Base-by-base conservation (phyloP, 768 basidiomycete species). In the Suillus plorans region DNA sequence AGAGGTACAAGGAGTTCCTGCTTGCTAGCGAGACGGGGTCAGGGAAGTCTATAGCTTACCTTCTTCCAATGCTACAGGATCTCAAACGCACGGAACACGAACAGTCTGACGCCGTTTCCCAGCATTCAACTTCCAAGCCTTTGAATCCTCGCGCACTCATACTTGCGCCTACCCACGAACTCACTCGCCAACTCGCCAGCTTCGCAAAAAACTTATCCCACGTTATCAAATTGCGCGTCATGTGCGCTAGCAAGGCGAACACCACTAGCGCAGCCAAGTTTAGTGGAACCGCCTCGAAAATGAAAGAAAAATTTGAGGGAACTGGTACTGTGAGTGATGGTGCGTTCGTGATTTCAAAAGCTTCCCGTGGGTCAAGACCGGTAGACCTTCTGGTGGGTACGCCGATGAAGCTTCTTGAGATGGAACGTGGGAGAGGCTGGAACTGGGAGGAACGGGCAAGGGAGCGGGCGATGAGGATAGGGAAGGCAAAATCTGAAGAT, bases 21-120 rank as follows among this genome's bases (percentile, higher is more conserved):
- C 82, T 97, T 1, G 95, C 93, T 0, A 89, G 91, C 0, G 94
- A 96, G 76, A 97, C 94, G 0, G 95, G 95, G 18, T 94, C 93
- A 0, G 95, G 94, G 1, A 97, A 97, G 78, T 94, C 91, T 2
- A 85, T 96, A 36, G 95, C 95, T 1, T 97, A 95, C 74, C 84
- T 96, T 50, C 82, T 96, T 6, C 95, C 95, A 0, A 75, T 96
- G 62, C 81, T 97, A 2, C 91, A 96, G 68, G 79, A 84, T 67
- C 80, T 96, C 72, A 97, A 97, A 74, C 72, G 78, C 57, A 79
- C 84, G 3, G 94, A 96, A 72, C 62, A 79, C 16, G 62, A 67
- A 49, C 64, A 52, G 31, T 28, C 52, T 31, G 34, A 25, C 12
- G 62, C 60, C n/a, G 49, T 62, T 10, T 55, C 42, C 62, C 66